Percentiles rank a stretch among this genome's conserved stretches.
phyloP scores from a whole-genome alignment of 2,329 filamentous ascomycete species.

The Fusarium multiceps region DNA sequence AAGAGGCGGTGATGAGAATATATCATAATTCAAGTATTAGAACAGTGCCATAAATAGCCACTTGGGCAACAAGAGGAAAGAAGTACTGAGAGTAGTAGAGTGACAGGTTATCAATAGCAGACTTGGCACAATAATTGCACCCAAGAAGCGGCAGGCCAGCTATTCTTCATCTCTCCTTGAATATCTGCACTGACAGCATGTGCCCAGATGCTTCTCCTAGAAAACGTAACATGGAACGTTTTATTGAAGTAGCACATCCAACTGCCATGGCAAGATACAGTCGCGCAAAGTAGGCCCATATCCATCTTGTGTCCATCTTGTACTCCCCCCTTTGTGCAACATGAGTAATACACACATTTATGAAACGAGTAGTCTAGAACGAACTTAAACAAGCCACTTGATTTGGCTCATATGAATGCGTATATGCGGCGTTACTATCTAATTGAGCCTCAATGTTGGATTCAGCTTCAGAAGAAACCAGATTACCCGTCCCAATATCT shows the following conservation, averaged over 20 bases:
- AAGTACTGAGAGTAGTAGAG: not conserved
- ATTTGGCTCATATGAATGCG: not conserved
- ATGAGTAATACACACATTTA: not conserved
- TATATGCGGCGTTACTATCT: not conserved
- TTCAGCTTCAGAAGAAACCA: not conserved
- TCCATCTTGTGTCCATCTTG: slow-evolving; percentile 6
- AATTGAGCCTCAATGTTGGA: not conserved
- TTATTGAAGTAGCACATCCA: slow-evolving; percentile 15
- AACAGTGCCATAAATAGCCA: not conserved
- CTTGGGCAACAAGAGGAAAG: not conserved
- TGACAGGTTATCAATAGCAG: not conserved
- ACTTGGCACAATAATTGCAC: not conserved
- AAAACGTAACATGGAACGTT: slow-evolving; percentile 27
- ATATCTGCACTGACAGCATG: not conserved
- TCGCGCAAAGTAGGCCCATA: slow-evolving; percentile 10
- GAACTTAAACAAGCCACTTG: not conserved
- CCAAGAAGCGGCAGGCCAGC: not conserved
- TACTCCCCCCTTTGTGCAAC: not conserved
- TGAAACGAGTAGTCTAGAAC: not conserved
- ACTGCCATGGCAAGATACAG: slow-evolving; percentile 22
- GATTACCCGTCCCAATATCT: not conserved
- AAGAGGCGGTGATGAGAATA: not conserved
- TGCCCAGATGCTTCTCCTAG: not conserved
- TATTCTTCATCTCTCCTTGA: not conserved
- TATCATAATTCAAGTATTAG: not conserved